Evolutionary conservation across 768 basidiomycete species (phyloP), one percentile per base, ranked within the genome.

Genomic region (Naematelia aurantialba): DNA sequence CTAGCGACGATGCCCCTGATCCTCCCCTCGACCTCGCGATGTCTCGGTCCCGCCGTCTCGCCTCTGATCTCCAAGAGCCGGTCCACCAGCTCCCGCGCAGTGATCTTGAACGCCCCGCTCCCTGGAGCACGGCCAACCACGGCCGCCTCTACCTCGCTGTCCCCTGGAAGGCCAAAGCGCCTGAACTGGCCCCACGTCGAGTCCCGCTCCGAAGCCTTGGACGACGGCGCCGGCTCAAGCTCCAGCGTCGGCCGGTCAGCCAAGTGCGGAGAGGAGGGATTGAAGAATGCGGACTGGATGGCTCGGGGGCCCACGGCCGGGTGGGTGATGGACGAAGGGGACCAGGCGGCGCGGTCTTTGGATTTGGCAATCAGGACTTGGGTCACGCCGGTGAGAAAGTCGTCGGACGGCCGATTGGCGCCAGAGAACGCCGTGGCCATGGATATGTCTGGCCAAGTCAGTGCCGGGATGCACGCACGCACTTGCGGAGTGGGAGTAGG

Each of bases 361-460:
- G 65, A 60, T 70, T 83, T 84, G 51, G 82, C 72, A 79, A 83
- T 63, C 27, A 88, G 74, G 31, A 90, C 84, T 39, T 86, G 83
- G 27, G 82, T 85, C 45, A 98, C 87, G 22, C 94, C 94, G 21
- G 82, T 84, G 52, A 79, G 65, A 79, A 99, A 97, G 80, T 99
- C 96, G 5, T 74, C 65, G 59, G 71, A 68, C 1, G 66, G 26
- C 22, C 63, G 61, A 8, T 68, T 57, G 5, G 62, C 54, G 0
- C 71, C 71, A 10, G 89, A 89, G 76, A 85, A 94, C 14, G 91
- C 91, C 30, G 88, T 85, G 19, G 90, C 92, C 69, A 97, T 87
- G 66, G 84, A 84, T 63, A 92, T 80, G 72, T 98, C 70, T 71
- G n/a, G n/a, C 29, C 11, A 49, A 12, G 27, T 30, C 25, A 24